phyloP scores from a whole-genome alignment of 768 basidiomycete species.

The Cantharellus anzutake region DNA sequence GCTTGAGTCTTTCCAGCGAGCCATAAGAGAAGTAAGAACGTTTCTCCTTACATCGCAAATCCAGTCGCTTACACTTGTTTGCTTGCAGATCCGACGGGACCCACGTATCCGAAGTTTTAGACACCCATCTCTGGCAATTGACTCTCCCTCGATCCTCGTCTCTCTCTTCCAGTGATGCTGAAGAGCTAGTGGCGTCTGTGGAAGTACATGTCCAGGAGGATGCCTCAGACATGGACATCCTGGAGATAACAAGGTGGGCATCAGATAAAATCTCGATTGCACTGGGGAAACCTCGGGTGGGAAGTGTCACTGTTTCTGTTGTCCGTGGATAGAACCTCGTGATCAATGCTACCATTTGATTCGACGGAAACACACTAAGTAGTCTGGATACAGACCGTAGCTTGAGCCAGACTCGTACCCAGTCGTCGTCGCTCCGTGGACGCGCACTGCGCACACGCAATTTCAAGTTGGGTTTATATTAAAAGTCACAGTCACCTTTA shows the following conservation, averaged over 20 bases:
- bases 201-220: conserved; percentile 56
- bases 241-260: conserved; percentile 57
- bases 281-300: conserved; percentile 9
- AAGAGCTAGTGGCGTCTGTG: conserved; percentile 42
- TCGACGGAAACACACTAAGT: no score
- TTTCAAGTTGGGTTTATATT: no score
- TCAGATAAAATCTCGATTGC: conserved; percentile 28
- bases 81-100: conserved; percentile 54
- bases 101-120: conserved; percentile 65
- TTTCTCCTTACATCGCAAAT: not conserved
- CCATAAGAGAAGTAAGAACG: conserved; percentile 52
- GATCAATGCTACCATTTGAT: no score
- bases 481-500: no score
- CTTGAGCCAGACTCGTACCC: no score
- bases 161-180: conserved; percentile 5
- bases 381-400: no score
- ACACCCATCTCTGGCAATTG: conserved; percentile 82
- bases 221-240: conserved; percentile 47
- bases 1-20: conserved; percentile 67
- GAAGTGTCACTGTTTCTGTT: conserved; percentile 10
- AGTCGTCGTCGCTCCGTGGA: no score
- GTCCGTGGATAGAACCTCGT: conserved; percentile 9
- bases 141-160: conserved; percentile 20
- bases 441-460: no score
- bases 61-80: not conserved